Conservation (phyloP, 2,329 filamentous ascomycete species). For the Teratosphaeriaceae sp. region DNA sequence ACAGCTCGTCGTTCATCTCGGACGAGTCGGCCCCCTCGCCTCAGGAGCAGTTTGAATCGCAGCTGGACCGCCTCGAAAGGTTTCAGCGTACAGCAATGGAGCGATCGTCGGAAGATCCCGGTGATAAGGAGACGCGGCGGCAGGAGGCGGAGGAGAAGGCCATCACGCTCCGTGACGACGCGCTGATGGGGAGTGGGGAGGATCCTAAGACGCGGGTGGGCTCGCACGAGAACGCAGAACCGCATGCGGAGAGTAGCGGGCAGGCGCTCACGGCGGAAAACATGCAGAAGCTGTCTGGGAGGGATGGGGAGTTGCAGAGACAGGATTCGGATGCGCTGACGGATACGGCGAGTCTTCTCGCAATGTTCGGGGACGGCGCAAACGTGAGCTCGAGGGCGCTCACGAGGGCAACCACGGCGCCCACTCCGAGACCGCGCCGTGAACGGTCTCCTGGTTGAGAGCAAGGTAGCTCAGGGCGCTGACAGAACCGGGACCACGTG, state of each 20-base stretch:
- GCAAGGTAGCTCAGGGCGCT: no score
- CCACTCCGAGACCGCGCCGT: no score
- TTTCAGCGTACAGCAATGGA: constrained; percentile 34
- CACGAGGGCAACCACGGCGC: no score
- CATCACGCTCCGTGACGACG: constrained; percentile 47
- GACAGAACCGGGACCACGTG: no score
- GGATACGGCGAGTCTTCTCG: constrained; percentile 8
- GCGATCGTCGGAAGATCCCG: constrained; percentile 36
- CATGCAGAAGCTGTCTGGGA: constrained; percentile 22
- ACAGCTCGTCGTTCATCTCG: constrained; percentile 17
- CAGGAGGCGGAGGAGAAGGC: constrained; percentile 50
- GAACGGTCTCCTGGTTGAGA: background rate
- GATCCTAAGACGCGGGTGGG: constrained; percentile 27
- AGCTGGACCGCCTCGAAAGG: constrained; percentile 29
- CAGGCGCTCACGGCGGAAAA: constrained; percentile 22
- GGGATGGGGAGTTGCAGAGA: constrained; percentile 6
- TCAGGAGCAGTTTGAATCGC: constrained; percentile 26
- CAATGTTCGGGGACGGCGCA: no score
- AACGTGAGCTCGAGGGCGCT: no score
- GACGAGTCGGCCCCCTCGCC: constrained; percentile 18
- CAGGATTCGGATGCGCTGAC: constrained; percentile 5
- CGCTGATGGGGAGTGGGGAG: constrained; percentile 44
- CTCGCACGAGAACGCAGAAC: constrained; percentile 14
- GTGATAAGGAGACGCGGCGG: constrained; percentile 40
- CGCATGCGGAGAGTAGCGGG: constrained; percentile 7